phyloP scores from a whole-genome alignment of 2,329 filamentous ascomycete species.

The Cercospora berteroae region DNA sequence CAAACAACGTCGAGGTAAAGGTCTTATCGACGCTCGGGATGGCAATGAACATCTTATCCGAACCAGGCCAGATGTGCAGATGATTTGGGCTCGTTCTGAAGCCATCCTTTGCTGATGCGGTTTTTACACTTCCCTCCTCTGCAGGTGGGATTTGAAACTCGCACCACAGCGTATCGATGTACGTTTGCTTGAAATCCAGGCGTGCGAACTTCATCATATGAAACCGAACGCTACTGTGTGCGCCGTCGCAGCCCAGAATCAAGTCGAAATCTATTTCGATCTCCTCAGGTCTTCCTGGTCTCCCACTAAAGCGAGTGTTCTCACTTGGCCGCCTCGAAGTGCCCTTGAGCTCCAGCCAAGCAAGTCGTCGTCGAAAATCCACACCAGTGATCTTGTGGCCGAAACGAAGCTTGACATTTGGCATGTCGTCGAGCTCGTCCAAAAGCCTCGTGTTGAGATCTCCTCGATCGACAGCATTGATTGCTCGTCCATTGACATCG shows the following conservation, averaged over 20 bases:
- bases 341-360: constrained; percentile 72
- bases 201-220: constrained; percentile 94
- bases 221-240: constrained; percentile 85
- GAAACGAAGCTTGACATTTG: constrained; percentile 90
- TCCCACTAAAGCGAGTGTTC: constrained; percentile 24
- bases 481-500: constrained; percentile 79
- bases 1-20: constrained; percentile 93
- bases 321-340: constrained; percentile 23
- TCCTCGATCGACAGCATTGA: constrained; percentile 81
- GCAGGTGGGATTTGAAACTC: constrained; percentile 73
- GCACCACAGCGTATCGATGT: constrained; percentile 96
- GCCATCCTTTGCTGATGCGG: constrained; percentile 42
- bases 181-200: constrained; percentile 89
- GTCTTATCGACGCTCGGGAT: constrained; percentile 85
- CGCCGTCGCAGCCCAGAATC: constrained; percentile 91
- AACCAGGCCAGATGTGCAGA: constrained; percentile 91
- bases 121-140: constrained; percentile 40
- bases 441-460: constrained; percentile 80
- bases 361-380: constrained; percentile 73
- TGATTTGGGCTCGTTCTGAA: constrained; percentile 89
- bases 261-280: constrained; percentile 86
- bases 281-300: constrained; percentile 49
- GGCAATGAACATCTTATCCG: constrained; percentile 95
- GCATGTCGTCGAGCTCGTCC: constrained; percentile 75
- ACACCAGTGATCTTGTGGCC: constrained; percentile 90